Base-by-base conservation (phyloP, 169 alveolate species). In the Cryptosporidium baileyi region DNA sequence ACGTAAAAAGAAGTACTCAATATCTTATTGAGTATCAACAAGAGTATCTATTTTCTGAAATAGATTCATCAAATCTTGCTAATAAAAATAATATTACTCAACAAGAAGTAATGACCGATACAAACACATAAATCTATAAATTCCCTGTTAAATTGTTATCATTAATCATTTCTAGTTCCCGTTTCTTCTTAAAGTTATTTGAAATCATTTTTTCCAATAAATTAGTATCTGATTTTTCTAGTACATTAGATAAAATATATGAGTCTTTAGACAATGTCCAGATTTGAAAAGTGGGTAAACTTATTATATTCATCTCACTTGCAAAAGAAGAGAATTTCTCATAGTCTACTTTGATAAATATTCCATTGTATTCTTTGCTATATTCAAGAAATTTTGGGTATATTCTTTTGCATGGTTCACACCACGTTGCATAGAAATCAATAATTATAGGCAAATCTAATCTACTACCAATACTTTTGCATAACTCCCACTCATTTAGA, bases 1-100 rank as follows among this genome's bases (percentile, higher is more conserved):
- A 98, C 82, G 96, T 97, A 44, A 96, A 96, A 82, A 91, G 99
- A 82, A 91, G 97, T 62, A 95, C 98, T 47, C 96, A 97, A 88
- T 98, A 95, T 93, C 93, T 98, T 57, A 92, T 93, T 74, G 85
- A 74, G 5, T 74, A 74, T 17, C 85, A 74, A 24, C 74, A 74
- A 34, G 85, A 74, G 54, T 74, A 74, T 36, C 57, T 74, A 5
- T 74, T 74, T 24, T 74, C 85, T 8, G 85, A 74, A 38, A 57
- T 74, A 26, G 74, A 74, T 17, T 13, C 13, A 5, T 30, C 34
- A 4, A 9, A 47, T 47, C 4, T 4, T 0, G 9, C 0, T 26
- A 26, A n/a, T n/a, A n/a, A n/a, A n/a, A n/a, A n/a, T n/a, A n/a
- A n/a, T n/a, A n/a, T n/a, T n/a, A n/a, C n/a, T n/a, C n/a, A n/a